phyloP scores from a whole-genome alignment of 164 flowering plant genomes.

The Liquidambar formosana region DNA sequence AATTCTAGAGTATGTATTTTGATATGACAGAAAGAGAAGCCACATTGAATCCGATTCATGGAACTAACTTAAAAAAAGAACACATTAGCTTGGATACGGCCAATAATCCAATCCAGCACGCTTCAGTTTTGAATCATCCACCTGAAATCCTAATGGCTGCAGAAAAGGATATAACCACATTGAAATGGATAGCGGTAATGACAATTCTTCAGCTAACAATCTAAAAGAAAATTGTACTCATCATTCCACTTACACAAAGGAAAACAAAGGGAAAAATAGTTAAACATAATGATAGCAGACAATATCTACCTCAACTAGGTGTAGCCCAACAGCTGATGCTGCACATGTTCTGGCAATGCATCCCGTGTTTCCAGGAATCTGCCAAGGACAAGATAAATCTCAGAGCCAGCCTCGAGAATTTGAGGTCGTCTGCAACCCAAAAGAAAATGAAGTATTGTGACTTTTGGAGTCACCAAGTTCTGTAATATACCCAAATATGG shows the following conservation, averaged over 20 bases:
- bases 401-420: slow-evolving; percentile 27
- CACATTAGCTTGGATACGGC: slow-evolving; percentile 75
- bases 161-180: slow-evolving; percentile 10
- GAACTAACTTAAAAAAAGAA: not conserved
- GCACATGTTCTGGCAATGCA: slow-evolving; percentile 97
- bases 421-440: slow-evolving; percentile 32
- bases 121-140: slow-evolving; percentile 84
- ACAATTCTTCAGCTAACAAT: not conserved
- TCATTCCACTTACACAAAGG: not conserved
- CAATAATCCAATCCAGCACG: slow-evolving; percentile 98
- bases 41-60: not conserved
- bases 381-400: slow-evolving; percentile 45
- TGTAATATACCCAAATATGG: not conserved
- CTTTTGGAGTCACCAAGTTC: slow-evolving; percentile 5
- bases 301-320: slow-evolving; percentile 73
- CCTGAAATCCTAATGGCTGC: slow-evolving; percentile 89
- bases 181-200: not conserved
- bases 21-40: not conserved
- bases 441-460: not conserved
- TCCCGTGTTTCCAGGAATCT: slow-evolving; percentile 99
- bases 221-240: not conserved
- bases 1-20: not conserved
- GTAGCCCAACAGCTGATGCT: slow-evolving; percentile 88
- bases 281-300: not conserved
- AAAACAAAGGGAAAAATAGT: not conserved